A percentile compares a stretch with the other conserved stretches of the same genome.
Conservation (phyloP, 306 rosid species). For the Hippophae gyantsensis region DNA sequence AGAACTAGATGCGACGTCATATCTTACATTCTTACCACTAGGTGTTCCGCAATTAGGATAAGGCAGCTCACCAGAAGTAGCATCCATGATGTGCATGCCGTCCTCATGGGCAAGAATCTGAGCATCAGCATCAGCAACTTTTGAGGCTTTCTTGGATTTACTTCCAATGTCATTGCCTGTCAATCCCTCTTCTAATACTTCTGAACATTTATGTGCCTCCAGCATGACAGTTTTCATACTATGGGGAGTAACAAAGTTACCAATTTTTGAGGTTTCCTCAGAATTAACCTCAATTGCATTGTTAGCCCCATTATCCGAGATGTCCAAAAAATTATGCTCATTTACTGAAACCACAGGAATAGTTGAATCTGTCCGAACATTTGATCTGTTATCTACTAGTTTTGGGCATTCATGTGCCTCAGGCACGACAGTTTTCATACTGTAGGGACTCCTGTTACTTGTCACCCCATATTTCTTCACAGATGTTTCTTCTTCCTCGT, state of each 20-base stretch:
- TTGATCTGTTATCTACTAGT: constrained; percentile 19
- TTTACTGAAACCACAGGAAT: constrained; percentile 12
- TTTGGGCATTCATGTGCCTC: constrained; percentile 20
- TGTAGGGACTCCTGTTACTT: constrained; percentile 33
- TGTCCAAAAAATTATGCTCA: constrained; percentile 9
- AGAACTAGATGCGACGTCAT: constrained; percentile 21
- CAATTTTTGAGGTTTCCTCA: constrained; percentile 22
- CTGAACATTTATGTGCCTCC: not conserved
- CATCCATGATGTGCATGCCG: constrained; percentile 18
- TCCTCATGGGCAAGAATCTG: constrained; percentile 21
- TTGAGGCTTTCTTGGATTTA: constrained; percentile 18
- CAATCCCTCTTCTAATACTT: not conserved
- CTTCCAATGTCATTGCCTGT: not conserved
- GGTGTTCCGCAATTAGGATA: constrained; percentile 16
- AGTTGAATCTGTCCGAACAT: constrained; percentile 22
- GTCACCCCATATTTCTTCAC: constrained; percentile 31
- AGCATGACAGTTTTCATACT: no score
- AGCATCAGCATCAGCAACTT: constrained; percentile 13
- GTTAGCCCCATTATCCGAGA: not conserved
- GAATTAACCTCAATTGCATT: not conserved
- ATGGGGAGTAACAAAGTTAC: constrained; percentile 7
- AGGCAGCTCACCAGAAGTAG: constrained; percentile 14
- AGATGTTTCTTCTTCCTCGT: constrained; percentile 43
- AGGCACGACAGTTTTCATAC: constrained; percentile 25
- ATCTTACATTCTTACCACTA: constrained; percentile 25